Conservation (phyloP, 768 basidiomycete genomes). For the Pilatotrama ljubarskyi region DNA sequence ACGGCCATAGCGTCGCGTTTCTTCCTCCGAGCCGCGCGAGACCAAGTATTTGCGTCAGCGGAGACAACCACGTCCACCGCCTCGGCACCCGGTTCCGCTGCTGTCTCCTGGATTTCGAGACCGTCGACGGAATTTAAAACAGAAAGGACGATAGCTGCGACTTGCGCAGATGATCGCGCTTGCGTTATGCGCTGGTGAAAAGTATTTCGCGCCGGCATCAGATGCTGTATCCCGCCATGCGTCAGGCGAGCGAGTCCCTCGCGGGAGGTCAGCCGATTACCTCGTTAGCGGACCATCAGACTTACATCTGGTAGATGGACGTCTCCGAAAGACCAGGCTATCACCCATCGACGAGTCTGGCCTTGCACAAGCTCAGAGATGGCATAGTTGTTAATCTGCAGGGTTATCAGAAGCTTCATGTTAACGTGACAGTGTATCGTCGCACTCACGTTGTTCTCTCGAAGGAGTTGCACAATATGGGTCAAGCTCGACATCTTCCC, state of each 20-base stretch:
- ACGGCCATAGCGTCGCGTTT: slow-evolving; percentile 27
- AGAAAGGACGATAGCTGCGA: slow-evolving; percentile 26
- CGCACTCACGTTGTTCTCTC: slow-evolving; percentile 41
- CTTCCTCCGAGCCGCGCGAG: slow-evolving; percentile 61
- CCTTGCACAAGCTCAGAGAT: slow-evolving; percentile 85
- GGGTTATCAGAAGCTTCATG: neutral
- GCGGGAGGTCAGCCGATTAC: neutral
- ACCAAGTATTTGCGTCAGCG: slow-evolving; percentile 58
- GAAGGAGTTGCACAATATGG: slow-evolving; percentile 58
- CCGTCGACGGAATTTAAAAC: slow-evolving; percentile 40
- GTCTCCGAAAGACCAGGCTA: slow-evolving; percentile 80
- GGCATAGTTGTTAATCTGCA: slow-evolving; percentile 83
- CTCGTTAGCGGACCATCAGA: slow-evolving; percentile 8
- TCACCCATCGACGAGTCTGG: slow-evolving; percentile 87
- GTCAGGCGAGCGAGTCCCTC: slow-evolving; percentile 40
- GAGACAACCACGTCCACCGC: slow-evolving; percentile 10
- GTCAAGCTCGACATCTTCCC: slow-evolving; percentile 81
- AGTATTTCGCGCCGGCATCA: slow-evolving; percentile 61
- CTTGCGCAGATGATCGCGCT: neutral
- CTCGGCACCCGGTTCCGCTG: neutral
- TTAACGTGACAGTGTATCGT: neutral
- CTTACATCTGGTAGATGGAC: slow-evolving; percentile 77
- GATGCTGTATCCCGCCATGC: slow-evolving; percentile 45
- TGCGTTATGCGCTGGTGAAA: slow-evolving; percentile 42
- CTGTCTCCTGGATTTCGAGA: slow-evolving; percentile 8